These are phyloP conservation scores for Gnomoniopsis sp. DNA, from an alignment of 2,329 filamentous ascomycete species.

Conservation along the genomic window DNA sequence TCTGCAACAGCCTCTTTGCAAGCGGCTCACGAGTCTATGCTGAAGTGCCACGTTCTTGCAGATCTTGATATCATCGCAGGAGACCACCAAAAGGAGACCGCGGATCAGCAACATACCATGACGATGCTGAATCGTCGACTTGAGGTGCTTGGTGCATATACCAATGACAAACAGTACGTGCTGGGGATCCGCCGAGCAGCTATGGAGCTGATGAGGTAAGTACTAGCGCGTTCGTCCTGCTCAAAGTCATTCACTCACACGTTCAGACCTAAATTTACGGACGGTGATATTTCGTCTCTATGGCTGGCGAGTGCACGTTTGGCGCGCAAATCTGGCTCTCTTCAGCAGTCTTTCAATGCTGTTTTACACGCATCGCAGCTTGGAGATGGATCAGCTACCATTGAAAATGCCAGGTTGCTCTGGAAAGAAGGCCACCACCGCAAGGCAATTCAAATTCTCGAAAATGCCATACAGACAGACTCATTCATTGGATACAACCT, in stretches of 20 bases:
- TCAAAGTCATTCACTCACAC: conserved; percentile 26
- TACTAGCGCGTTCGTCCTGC: conserved; percentile 19
- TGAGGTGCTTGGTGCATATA: conserved; percentile 84
- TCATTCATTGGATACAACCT: conserved; percentile 53
- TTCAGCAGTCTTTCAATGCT: conserved; percentile 87
- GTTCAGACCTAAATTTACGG: conserved; percentile 56
- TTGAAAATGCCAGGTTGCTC: conserved; percentile 88
- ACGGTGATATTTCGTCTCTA: conserved; percentile 72
- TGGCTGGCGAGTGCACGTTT: conserved; percentile 86
- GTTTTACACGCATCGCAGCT: conserved; percentile 84
- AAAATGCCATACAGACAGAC: conserved; percentile 79
- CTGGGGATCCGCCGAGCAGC: conserved; percentile 80
- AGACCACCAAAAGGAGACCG: conserved; percentile 37
- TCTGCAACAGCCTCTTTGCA: conserved; percentile 78
- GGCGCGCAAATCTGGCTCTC: conserved; percentile 79
- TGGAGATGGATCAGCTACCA: conserved; percentile 81
- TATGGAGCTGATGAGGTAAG: conserved; percentile 74
- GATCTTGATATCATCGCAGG: conserved; percentile 78
- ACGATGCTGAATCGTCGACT: conserved; percentile 69
- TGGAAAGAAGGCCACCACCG: conserved; percentile 93
- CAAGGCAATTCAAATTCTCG: conserved; percentile 89
- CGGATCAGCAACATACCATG: conserved; percentile 40
- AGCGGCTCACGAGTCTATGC: conserved; percentile 77
- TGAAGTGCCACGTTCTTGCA: conserved; percentile 81
- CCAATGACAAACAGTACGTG: conserved; percentile 90